Conservation (phyloP, 73 alveolate genomes). For the Paramecium sexaurelia region DNA sequence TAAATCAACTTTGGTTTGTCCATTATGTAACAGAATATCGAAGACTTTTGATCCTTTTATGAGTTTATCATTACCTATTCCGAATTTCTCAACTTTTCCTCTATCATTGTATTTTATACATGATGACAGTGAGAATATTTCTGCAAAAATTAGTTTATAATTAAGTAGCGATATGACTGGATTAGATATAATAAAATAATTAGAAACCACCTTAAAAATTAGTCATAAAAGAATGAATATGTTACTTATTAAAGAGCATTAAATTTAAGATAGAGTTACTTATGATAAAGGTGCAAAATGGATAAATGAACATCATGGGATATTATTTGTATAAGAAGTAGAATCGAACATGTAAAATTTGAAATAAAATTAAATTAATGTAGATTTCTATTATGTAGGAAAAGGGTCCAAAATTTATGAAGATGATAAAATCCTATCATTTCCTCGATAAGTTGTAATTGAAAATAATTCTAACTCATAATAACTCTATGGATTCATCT, state of each 20-base stretch:
- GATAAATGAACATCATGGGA: constrained; percentile 32
- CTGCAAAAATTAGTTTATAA: constrained; percentile 22
- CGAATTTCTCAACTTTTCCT: neutral
- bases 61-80: constrained; percentile 72
- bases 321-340: constrained; percentile 29
- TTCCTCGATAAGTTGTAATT: constrained; percentile 4
- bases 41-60: constrained; percentile 87
- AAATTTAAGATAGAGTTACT: constrained; percentile 5
- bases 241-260: neutral
- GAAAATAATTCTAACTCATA: neutral
- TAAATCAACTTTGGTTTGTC: constrained; percentile 81
- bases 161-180: constrained; percentile 27
- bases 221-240: neutral
- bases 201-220: neutral
- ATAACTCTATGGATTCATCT: neutral
- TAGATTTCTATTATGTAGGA: neutral
- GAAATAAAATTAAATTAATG: neutral
- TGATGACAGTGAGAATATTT: constrained; percentile 37
- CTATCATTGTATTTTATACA: neutral
- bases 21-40: constrained; percentile 77
- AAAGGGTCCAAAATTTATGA: neutral
- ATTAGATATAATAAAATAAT: constrained; percentile 6
- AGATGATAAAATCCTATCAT: constrained; percentile 4
- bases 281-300: neutral
- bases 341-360: neutral